Evolutionary conservation across 2,329 filamentous ascomycete genomes (phyloP).

Genomic region (Colletotrichum tropicicola): DNA sequence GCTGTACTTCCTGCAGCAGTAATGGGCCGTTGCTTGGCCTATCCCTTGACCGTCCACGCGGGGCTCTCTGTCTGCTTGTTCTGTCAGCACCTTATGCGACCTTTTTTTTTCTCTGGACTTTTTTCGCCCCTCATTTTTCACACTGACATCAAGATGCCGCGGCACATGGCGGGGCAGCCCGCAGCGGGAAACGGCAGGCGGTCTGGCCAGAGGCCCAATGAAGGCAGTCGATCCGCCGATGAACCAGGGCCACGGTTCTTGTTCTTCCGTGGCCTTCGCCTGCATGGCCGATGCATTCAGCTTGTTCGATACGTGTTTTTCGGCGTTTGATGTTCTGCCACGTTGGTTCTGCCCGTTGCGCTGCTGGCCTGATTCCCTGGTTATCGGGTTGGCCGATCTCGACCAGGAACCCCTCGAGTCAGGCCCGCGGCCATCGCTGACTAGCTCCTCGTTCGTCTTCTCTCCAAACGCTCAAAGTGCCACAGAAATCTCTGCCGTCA

Average conservation of each 20-base stretch:
- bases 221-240: not conserved
- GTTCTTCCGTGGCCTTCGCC: not conserved
- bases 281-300: no score
- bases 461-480: not conserved
- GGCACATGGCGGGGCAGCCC: conserved; percentile 12
- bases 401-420: conserved; percentile 16
- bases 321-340: not conserved
- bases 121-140: conserved; percentile 19
- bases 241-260: not conserved
- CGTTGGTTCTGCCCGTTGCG: not conserved
- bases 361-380: not conserved
- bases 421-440: conserved; percentile 1
- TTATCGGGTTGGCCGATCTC: not conserved
- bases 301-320: not conserved
- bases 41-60: not conserved
- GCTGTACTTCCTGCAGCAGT: no score
- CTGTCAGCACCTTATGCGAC: not conserved
- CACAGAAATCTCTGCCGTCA: conserved; percentile 13
- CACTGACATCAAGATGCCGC: conserved; percentile 23
- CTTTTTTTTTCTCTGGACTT: not conserved
- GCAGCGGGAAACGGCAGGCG: not conserved
- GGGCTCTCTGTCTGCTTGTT: not conserved
- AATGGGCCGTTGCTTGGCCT: no score
- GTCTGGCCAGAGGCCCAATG: not conserved
- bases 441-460: not conserved